A percentile compares a stretch with the other conserved stretches of the same genome.
phyloP scores from a whole-genome alignment of 2,329 filamentous ascomycete species.

The Calonectria fujianensis region DNA sequence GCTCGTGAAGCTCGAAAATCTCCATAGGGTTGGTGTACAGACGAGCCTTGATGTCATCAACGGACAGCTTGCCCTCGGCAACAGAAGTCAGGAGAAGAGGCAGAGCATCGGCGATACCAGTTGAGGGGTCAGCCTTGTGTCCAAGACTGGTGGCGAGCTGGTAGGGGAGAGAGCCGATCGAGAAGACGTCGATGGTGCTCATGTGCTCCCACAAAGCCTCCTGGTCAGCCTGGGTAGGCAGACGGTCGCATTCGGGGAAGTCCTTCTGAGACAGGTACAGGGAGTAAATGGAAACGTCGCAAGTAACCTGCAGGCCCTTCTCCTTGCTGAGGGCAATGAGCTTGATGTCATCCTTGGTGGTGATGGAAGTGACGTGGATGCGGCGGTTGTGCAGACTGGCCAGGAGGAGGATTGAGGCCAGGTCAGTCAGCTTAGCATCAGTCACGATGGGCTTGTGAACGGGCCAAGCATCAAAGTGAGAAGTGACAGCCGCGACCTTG shows the following conservation, averaged over 20 bases:
- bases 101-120: constrained; percentile 83
- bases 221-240: constrained; percentile 82
- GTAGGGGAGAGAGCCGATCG: constrained; percentile 85
- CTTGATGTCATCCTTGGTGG: constrained; percentile 85
- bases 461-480: constrained; percentile 87
- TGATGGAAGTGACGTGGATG: constrained; percentile 87
- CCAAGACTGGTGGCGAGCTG: constrained; percentile 78
- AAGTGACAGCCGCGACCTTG: constrained; percentile 86
- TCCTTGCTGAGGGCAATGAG: constrained; percentile 86
- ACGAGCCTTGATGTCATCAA: constrained; percentile 82
- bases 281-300: constrained; percentile 87
- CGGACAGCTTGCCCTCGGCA: constrained; percentile 81
- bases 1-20: constrained; percentile 89
- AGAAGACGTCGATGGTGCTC: constrained; percentile 85
- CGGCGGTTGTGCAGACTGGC: constrained; percentile 86
- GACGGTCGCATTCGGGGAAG: constrained; percentile 78
- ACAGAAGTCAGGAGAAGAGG: constrained; percentile 86
- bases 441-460: constrained; percentile 87
- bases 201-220: constrained; percentile 84
- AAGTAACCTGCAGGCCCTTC: constrained; percentile 88
- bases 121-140: constrained; percentile 72
- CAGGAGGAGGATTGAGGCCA: constrained; percentile 86
- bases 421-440: constrained; percentile 86
- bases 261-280: constrained; percentile 84
- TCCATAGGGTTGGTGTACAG: constrained; percentile 87